These are phyloP conservation scores for Hypericum perforatum DNA, from an alignment of 345 rosid genomes.

Conservation along the genomic window DNA sequence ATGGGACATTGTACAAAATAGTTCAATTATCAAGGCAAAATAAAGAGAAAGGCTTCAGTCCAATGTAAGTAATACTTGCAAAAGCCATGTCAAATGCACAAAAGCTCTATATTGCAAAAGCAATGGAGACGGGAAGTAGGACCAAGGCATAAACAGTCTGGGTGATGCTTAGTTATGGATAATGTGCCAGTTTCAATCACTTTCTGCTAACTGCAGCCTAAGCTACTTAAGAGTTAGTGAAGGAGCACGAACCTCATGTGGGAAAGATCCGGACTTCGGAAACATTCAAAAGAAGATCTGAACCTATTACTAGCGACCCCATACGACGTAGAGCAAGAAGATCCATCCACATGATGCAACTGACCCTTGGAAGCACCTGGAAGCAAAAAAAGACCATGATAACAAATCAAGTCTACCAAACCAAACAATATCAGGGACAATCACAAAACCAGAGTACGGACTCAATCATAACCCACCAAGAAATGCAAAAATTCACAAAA, in stretches of 20 bases:
- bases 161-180: too few relatives aligned
- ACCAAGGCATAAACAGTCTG: not conserved
- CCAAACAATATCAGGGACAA: too few relatives aligned
- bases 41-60: too few relatives aligned
- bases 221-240: not conserved
- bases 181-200: too few relatives aligned
- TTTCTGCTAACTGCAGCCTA: slow-evolving; percentile 2
- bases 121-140: too few relatives aligned
- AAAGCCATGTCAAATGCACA: too few relatives aligned
- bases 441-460: too few relatives aligned
- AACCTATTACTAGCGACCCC: slow-evolving; percentile 34
- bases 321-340: slow-evolving; percentile 44
- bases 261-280: slow-evolving; percentile 33
- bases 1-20: not conserved
- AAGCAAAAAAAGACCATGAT: slow-evolving; percentile 1
- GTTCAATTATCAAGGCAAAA: not conserved
- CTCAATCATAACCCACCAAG: too few relatives aligned
- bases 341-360: slow-evolving; percentile 46
- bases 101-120: too few relatives aligned
- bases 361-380: slow-evolving; percentile 58
- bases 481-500: too few relatives aligned
- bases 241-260: slow-evolving; percentile 35
- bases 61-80: too few relatives aligned
- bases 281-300: slow-evolving; percentile 41
- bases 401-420: too few relatives aligned